Conservation (phyloP, 257 asterid genomes). For the Solanum infundibuliforme region DNA sequence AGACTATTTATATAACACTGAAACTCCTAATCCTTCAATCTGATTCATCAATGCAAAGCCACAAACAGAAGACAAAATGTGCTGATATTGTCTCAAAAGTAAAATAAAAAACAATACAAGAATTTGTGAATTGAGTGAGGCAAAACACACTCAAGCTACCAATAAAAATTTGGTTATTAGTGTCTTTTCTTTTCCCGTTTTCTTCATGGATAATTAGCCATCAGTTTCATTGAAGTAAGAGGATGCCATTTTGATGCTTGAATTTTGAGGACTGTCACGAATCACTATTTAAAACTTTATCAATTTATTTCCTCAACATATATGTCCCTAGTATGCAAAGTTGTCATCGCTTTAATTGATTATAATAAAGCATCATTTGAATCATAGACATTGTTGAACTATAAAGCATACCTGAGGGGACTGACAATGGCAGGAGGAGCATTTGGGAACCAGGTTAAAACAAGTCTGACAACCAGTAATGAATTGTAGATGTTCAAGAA, state of each 20-base stretch:
- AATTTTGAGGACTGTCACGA: neutral
- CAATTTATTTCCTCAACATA: neutral
- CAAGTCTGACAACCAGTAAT: constrained; percentile 64
- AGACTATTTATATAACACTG: neutral
- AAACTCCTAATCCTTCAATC: neutral
- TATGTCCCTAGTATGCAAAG: neutral
- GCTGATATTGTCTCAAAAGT: neutral
- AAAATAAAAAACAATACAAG: neutral
- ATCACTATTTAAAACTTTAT: neutral
- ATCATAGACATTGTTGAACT: neutral
- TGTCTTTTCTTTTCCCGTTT: neutral
- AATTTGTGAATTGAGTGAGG: neutral
- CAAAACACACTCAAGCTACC: neutral
- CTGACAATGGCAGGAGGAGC: constrained; percentile 79
- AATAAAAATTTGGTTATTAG: neutral
- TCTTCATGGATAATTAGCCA: neutral
- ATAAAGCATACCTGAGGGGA: constrained; percentile 58
- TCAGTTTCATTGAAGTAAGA: neutral
- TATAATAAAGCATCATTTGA: neutral
- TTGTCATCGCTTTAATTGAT: neutral
- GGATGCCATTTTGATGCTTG: neutral
- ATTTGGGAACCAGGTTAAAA: constrained; percentile 89
- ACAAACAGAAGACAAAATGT: neutral
- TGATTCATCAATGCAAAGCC: neutral
- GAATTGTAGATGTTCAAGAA: constrained; percentile 84